A percentile compares a stretch with the other conserved stretches of the same genome.
Conservation (phyloP, 768 basidiomycete species). For the Phaeolepiota aurea region DNA sequence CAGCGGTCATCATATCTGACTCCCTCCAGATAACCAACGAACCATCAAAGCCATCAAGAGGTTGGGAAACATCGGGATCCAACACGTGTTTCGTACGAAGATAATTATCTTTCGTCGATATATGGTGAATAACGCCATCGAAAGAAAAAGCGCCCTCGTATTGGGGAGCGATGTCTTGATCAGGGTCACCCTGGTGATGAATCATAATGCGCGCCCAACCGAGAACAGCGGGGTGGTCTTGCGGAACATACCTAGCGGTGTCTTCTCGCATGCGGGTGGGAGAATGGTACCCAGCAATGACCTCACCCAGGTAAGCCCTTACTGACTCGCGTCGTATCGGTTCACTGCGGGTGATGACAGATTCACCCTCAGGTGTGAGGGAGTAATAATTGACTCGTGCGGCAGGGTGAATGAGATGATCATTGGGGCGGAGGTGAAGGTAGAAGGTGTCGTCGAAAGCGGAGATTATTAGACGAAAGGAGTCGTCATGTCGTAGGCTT, state of each 20-base stretch:
- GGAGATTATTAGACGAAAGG: constrained; percentile 59
- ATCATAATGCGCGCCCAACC: constrained; percentile 80
- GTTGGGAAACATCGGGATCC: constrained; percentile 39
- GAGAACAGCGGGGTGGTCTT: constrained; percentile 36
- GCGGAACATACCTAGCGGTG: constrained; percentile 41
- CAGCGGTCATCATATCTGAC: constrained; percentile 50
- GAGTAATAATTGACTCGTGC: constrained; percentile 64
- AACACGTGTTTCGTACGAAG: constrained; percentile 47
- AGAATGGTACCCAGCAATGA: constrained; percentile 50
- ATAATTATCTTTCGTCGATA: constrained; percentile 67
- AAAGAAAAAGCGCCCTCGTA: constrained; percentile 75
- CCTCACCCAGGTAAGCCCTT: constrained; percentile 69
- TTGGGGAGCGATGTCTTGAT: constrained; percentile 37
- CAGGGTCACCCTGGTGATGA: constrained; percentile 49
- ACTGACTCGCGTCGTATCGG: constrained; percentile 60
- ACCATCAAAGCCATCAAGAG: constrained; percentile 34
- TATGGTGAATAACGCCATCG: constrained; percentile 59
- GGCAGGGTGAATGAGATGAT: constrained; percentile 70
- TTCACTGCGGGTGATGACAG: constrained; percentile 41
- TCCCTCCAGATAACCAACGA: constrained; percentile 71
- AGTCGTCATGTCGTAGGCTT: constrained; percentile 57
- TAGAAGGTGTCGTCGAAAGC: constrained; percentile 60
- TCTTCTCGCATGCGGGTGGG: constrained; percentile 53
- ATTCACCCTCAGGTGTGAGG: constrained; percentile 38
- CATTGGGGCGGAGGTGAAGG: constrained; percentile 72